Base-by-base conservation (phyloP, 495 filamentous ascomycete species). In the Penicillium steckii region DNA sequence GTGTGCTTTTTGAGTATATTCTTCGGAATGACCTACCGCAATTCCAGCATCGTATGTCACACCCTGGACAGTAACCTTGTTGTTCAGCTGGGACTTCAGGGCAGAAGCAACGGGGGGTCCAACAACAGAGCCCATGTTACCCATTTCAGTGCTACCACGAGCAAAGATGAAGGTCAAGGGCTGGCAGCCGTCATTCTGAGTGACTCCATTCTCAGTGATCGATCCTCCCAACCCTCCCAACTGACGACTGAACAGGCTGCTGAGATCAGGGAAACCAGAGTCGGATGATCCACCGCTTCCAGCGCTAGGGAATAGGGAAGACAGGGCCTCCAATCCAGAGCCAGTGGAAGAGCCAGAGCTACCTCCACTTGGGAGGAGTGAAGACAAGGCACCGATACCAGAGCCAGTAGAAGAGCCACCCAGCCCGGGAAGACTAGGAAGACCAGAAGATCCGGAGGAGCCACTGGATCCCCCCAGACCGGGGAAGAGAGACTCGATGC, bases 161-260 rank as follows among this genome's bases (percentile, higher is more conserved):
- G 82, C 82, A 48, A 80, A 85, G 53, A 86, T 78, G 46, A 85
- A 70, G 19, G 81, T 82, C 42, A 83, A 57, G 17, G 65, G 52
- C 35, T 71, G 66, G 63, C 80, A 83, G 29, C 51, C 46, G 4
- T 53, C 63, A 35, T 73, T 67, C 23, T 71, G 42, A 8, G 65
- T 64, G 8, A 81, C 66, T 13, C 73, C 75, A 56, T 80, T 79
- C 38, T 44, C 25, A 10, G 45, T 55, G 23, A 9, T 37, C 2
- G 33, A 37, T 37, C n/a, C 33, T 0, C 33, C 33, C 8, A 37
- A 15, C n/a, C 18, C 29, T 22, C 37, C 9, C 29, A 43, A 52
- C 33, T 42, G 30, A n/a, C 46, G 26, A 8, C 45, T 26, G 21
- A 43, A 50, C 47, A 33, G 38, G 26, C 43, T 44, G 29, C 42